These are phyloP conservation scores for Fusarium guadeloupense DNA, from an alignment of 2,329 filamentous ascomycete genomes.

Conservation along the genomic window DNA sequence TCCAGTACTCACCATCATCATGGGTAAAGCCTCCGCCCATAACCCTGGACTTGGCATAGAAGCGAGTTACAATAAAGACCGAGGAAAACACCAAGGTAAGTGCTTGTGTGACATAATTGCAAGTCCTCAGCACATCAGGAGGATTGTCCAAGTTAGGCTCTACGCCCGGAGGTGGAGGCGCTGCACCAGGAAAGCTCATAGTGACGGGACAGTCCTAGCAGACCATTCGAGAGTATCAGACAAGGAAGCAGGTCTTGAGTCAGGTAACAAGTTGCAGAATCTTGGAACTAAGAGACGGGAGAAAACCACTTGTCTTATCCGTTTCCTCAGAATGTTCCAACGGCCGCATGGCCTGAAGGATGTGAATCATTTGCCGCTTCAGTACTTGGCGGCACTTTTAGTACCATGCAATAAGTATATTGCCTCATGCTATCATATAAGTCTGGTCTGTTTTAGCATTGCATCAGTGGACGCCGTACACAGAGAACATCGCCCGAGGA, in stretches of 20 bases:
- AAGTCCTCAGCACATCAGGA: conserved; percentile 19
- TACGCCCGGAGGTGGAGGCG: conserved; percentile 16
- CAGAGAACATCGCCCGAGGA: not conserved
- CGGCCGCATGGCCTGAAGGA: not conserved
- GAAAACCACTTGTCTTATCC: not conserved
- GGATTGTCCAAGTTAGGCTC: conserved; percentile 23
- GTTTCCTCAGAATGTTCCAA: not conserved
- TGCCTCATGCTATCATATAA: not conserved
- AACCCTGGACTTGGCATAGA: conserved; percentile 22
- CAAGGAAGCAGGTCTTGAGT: not conserved
- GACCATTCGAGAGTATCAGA: not conserved
- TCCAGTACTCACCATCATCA: conserved; percentile 22
- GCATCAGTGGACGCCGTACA: not conserved
- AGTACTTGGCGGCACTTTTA: not conserved
- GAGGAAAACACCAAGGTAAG: conserved; percentile 17
- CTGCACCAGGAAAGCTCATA: conserved; percentile 30
- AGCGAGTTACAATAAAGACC: conserved; percentile 14
- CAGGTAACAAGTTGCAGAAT: not conserved
- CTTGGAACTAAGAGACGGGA: not conserved
- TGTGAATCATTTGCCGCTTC: not conserved
- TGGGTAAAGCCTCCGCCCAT: conserved; percentile 18
- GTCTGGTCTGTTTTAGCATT: conserved; percentile 5
- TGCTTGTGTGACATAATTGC: conserved; percentile 30
- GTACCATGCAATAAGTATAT: not conserved
- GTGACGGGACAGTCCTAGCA: not conserved